phyloP scores from a whole-genome alignment of 2,329 filamentous ascomycete species.

The Penicillium brasilianum region DNA sequence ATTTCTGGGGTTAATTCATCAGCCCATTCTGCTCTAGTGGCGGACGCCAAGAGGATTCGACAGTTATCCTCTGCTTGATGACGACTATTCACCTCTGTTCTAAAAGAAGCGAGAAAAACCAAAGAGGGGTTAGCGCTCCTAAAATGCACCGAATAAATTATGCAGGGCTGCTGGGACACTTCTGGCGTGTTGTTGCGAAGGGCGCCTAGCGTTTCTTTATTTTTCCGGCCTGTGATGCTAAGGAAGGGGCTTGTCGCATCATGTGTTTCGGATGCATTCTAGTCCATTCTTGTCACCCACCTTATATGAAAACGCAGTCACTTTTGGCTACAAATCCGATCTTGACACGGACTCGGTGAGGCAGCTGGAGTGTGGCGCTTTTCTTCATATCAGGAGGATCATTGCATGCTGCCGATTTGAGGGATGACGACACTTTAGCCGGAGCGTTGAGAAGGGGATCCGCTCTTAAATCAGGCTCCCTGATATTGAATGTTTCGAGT shows the following conservation, averaged over 20 bases:
- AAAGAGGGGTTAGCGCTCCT: too few species aligned
- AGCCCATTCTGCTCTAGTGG: background rate
- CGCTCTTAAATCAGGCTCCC: background rate
- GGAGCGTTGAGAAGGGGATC: background rate
- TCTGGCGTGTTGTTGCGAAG: background rate
- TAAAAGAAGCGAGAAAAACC: too few species aligned
- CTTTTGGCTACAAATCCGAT: background rate
- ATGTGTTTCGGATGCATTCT: slow-evolving; percentile 3
- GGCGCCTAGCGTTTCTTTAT: background rate
- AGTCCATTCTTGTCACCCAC: background rate
- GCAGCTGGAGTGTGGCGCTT: background rate
- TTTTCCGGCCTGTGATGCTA: background rate
- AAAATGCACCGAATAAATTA: background rate
- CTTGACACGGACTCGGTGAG: background rate
- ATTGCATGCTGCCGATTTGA: background rate
- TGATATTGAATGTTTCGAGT: background rate
- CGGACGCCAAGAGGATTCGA: background rate
- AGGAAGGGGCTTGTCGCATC: background rate
- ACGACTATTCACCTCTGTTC: too few species aligned
- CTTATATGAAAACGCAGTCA: background rate
- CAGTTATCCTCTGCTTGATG: too few species aligned
- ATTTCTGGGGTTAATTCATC: background rate
- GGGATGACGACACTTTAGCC: background rate
- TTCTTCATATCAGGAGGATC: background rate
- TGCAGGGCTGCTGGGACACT: background rate